phyloP scores from a whole-genome alignment of 129 eudicot genomes.

The Flaveria robusta region DNA sequence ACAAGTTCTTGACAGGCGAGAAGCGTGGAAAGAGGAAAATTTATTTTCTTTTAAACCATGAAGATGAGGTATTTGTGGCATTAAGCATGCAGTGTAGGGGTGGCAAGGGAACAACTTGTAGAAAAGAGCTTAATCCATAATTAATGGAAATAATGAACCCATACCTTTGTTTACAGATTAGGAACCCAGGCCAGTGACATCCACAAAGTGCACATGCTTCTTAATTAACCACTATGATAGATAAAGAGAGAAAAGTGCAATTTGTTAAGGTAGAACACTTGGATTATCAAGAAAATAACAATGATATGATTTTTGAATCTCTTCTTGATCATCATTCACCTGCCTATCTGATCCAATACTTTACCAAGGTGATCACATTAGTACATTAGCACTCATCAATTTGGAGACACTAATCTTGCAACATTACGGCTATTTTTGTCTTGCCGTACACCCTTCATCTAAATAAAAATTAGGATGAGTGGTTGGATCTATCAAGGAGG shows the following conservation, averaged over 20 bases:
- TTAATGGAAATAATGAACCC: conserved; percentile 7
- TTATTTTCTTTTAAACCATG: conserved; percentile 9
- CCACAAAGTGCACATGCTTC: conserved; percentile 20
- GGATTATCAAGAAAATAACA: neutral
- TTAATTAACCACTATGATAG: neutral
- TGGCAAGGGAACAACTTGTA: conserved; percentile 16
- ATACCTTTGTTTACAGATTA: conserved; percentile 1
- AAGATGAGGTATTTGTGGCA: conserved; percentile 23
- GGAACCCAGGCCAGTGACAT: conserved; percentile 10
- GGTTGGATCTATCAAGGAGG: conserved; percentile 1
- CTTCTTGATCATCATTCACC: neutral
- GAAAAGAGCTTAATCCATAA: conserved; percentile 26
- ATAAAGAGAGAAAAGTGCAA: neutral
- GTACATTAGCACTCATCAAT: neutral
- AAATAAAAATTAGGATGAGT: neutral
- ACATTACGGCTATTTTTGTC: too few species aligned
- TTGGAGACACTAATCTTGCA: neutral
- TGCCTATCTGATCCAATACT: neutral
- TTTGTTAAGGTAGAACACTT: neutral
- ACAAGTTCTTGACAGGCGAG: conserved; percentile 20
- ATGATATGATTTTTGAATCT: neutral
- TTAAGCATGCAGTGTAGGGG: conserved; percentile 15
- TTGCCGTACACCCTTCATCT: neutral
- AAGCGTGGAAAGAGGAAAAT: conserved; percentile 3
- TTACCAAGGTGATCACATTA: neutral